These are phyloP conservation scores for Talaromyces wortmannii DNA, from an alignment of 495 filamentous ascomycete species.

Conservation along the genomic window DNA sequence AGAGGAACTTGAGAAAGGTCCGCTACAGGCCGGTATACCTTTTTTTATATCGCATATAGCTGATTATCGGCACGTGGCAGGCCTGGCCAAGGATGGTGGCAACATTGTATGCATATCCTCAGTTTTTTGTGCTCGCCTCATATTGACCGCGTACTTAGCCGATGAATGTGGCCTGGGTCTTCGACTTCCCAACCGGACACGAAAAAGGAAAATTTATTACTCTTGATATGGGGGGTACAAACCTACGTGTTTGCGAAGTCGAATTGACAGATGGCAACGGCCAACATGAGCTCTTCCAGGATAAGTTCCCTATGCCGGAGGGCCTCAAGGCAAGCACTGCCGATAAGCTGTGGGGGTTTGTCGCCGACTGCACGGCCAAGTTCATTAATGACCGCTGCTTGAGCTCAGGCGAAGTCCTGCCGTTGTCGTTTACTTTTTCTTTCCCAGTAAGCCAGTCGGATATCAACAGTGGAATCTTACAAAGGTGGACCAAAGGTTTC, in stretches of 20 bases:
- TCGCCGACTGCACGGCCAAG: slow-evolving; percentile 79
- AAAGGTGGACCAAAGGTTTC: slow-evolving; percentile 96
- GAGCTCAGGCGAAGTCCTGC: slow-evolving; percentile 39
- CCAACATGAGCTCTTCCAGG: slow-evolving; percentile 88
- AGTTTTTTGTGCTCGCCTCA: background rate
- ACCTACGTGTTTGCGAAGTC: slow-evolving; percentile 88
- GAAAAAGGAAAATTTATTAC: slow-evolving; percentile 85
- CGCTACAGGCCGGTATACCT: background rate
- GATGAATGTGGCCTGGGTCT: slow-evolving; percentile 97
- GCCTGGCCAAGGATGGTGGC: slow-evolving; percentile 73
- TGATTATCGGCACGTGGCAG: slow-evolving; percentile 14
- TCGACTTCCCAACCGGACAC: slow-evolving; percentile 72
- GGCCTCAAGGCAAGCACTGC: slow-evolving; percentile 74
- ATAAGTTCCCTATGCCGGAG: slow-evolving; percentile 84
- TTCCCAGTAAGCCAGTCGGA: slow-evolving; percentile 86
- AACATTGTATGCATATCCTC: slow-evolving; percentile 70
- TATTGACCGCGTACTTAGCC: slow-evolving; percentile 49
- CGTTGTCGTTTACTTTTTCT: slow-evolving; percentile 90
- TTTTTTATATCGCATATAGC: background rate
- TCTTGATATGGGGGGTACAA: slow-evolving; percentile 93
- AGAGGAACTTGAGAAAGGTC: slow-evolving; percentile 71
- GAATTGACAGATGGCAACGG: slow-evolving; percentile 71
- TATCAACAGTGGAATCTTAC: slow-evolving; percentile 82
- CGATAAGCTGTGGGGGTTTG: slow-evolving; percentile 86
- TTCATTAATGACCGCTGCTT: slow-evolving; percentile 80